Conservation (phyloP, 345 rosid species). For the Gossypium thurberi region DNA sequence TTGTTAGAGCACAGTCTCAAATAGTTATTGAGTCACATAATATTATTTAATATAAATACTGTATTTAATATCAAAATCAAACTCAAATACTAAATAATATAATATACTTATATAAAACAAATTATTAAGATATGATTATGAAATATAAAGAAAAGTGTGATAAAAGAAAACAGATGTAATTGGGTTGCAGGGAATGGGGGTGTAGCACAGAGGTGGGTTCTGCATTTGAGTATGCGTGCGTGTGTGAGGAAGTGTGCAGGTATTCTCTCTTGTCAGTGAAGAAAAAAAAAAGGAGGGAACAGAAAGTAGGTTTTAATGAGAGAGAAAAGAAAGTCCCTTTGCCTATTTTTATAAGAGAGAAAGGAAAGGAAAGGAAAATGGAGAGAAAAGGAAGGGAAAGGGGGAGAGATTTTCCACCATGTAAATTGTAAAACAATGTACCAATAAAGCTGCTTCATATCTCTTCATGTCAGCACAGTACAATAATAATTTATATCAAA, state of each 20-base stretch:
- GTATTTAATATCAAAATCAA: no score
- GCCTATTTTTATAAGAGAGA: background rate
- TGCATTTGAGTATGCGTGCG: slow-evolving; percentile 70
- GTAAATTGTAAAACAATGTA: slow-evolving; percentile 7
- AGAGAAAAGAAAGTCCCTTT: background rate
- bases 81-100: no score
- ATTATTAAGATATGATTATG: no score
- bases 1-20: accelerated
- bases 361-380: background rate
- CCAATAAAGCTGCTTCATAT: slow-evolving; percentile 80
- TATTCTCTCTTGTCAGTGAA: slow-evolving; percentile 63
- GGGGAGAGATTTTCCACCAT: slow-evolving; percentile 1
- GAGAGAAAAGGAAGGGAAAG: background rate
- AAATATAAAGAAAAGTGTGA: background rate
- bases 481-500: slow-evolving; percentile 53
- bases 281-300: slow-evolving; percentile 41
- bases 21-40: no score
- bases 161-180: slow-evolving; percentile 2
- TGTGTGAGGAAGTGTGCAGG: slow-evolving; percentile 79
- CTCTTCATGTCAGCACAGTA: slow-evolving; percentile 70
- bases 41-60: no score
- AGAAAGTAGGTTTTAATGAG: slow-evolving; percentile 23
- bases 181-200: background rate
- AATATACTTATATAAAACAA: no score
- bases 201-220: background rate